Base-by-base conservation (phyloP, 352 stramenopile species). In the Phytophthora constricta region DNA sequence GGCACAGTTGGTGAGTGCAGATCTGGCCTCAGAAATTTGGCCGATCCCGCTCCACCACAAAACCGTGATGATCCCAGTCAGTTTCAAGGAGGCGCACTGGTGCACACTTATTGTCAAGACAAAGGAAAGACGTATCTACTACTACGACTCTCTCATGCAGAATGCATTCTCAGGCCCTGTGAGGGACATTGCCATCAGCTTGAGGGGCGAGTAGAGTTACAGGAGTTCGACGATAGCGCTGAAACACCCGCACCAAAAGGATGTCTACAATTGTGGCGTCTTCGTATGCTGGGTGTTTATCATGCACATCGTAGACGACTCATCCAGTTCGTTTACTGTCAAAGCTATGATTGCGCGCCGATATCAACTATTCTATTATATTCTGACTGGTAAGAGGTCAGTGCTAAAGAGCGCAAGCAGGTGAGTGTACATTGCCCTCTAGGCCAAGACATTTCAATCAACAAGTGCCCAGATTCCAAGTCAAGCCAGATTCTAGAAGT, bases 21-120 rank as follows among this genome's bases (percentile, higher is more conserved):
- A n/a, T n/a, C n/a, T n/a, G n/a, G n/a, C n/a, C n/a, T n/a, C n/a
- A n/a, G n/a, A n/a, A n/a, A n/a, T n/a, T n/a, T n/a, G n/a, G n/a
- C n/a, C n/a, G n/a, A n/a, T n/a, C n/a, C n/a, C n/a, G n/a, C n/a
- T n/a, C n/a, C n/a, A n/a, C n/a, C n/a, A n/a, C n/a, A n/a, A n/a
- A n/a, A 95, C 71, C 91, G 31, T 37, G 31, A 37, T 37, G 31
- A 37, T 37, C 31, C 31, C 82, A 0, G 80, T 92, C 60, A 85
- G 93, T 19, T 92, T 37, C 31, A 37, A 37, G 31, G 11, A 37
- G 5, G 31, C 31, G 5, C 31, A 37, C 31, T 37, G 31, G 31
- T 37, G 31, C 31, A 11, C 31, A 11, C 5, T 37, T 37, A 37
- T 37, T 11, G 31, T 37, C 31, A 11, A 5, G 5, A 5, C 11